Conservation (phyloP, 1,284 basidiomycete species). For the Termitomyces sp. region DNA sequence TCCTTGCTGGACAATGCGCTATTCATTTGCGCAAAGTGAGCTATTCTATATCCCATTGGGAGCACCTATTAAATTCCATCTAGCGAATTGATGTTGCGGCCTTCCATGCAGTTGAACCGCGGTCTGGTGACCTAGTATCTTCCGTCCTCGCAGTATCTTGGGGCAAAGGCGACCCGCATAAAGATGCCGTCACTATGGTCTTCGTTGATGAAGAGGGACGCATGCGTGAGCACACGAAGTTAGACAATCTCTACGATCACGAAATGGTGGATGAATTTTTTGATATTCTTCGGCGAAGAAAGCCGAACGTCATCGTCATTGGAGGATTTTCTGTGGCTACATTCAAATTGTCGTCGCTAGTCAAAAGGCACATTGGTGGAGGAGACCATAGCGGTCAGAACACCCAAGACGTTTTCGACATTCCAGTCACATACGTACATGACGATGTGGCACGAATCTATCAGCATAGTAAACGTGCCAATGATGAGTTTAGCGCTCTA, state of each 20-base stretch:
- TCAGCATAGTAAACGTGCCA: conserved; percentile 85
- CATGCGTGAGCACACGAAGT: conserved; percentile 81
- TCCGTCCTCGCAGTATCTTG: conserved; percentile 89
- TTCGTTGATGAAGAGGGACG: conserved; percentile 87
- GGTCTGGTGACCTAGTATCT: conserved; percentile 65
- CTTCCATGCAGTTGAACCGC: conserved; percentile 58
- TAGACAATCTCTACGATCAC: conserved; percentile 80
- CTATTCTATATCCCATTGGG: conserved; percentile 10
- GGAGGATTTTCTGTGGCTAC: conserved; percentile 88
- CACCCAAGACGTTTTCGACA: conserved; percentile 45
- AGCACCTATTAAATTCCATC: conserved; percentile 13
- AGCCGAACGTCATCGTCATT: conserved; percentile 86
- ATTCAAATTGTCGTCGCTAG: conserved; percentile 59
- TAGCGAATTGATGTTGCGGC: conserved; percentile 76
- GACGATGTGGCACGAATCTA: conserved; percentile 95
- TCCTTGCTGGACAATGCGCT: conserved; percentile 64
- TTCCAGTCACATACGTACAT: conserved; percentile 79
- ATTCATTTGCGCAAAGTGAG: conserved; percentile 68
- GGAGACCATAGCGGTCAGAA: conserved; percentile 27
- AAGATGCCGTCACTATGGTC: conserved; percentile 84
- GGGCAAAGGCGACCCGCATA: conserved; percentile 91
- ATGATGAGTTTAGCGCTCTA: conserved; percentile 81
- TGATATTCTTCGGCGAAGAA: conserved; percentile 76
- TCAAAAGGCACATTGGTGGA: conserved; percentile 50
- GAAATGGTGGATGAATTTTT: conserved; percentile 71